Conservation (phyloP, 768 basidiomycete species). For the Ramaria rubella region DNA sequence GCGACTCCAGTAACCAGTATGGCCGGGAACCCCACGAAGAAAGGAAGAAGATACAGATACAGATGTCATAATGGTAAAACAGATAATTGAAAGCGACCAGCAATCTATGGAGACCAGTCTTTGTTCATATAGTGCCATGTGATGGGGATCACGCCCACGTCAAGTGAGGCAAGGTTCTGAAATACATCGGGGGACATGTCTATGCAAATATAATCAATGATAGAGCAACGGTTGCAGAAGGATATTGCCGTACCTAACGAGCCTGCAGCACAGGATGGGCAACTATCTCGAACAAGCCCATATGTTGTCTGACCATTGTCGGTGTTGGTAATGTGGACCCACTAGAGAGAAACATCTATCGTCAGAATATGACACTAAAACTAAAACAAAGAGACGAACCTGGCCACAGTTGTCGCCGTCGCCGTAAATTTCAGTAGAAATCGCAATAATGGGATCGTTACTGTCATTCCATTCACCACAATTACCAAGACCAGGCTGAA, state of each 20-base stretch:
- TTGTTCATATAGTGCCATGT: slow-evolving; percentile 54
- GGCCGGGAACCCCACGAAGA: no score
- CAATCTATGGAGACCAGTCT: slow-evolving; percentile 34
- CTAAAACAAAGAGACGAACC: slow-evolving; percentile 31
- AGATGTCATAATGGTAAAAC: neutral
- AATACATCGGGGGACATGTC: slow-evolving; percentile 66
- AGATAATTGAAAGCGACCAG: neutral
- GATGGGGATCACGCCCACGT: slow-evolving; percentile 45
- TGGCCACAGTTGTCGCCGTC: slow-evolving; percentile 52
- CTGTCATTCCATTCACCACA: slow-evolving; percentile 49
- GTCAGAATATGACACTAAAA: slow-evolving; percentile 12
- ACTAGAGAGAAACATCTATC: slow-evolving; percentile 32
- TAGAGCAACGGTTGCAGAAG: neutral
- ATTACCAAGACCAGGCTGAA: slow-evolving; percentile 41
- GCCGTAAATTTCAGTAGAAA: slow-evolving; percentile 48
- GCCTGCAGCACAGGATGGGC: slow-evolving; percentile 42
- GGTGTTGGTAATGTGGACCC: slow-evolving; percentile 54
- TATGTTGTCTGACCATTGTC: slow-evolving; percentile 43
- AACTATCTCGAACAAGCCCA: slow-evolving; percentile 51
- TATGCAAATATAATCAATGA: slow-evolving; percentile 20
- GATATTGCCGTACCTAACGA: slow-evolving; percentile 47
- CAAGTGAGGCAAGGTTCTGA: slow-evolving; percentile 41
- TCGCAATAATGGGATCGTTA: slow-evolving; percentile 54
- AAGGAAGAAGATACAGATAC: neutral
- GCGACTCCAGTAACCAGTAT: no score